Evolutionary conservation across 129 eudicot genomes (phyloP).

Genomic region (Silybum marianum): DNA sequence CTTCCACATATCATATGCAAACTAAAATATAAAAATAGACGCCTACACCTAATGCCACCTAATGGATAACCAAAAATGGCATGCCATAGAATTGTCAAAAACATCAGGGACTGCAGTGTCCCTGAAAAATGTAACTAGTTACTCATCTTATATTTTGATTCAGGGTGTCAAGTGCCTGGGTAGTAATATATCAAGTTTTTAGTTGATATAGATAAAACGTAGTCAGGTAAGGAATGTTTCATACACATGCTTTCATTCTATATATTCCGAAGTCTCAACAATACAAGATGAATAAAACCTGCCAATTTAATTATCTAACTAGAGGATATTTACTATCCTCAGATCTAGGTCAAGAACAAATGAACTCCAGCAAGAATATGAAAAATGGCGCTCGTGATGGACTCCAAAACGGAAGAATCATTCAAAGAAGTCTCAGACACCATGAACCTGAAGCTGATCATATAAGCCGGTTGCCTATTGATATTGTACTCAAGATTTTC

Average conservation of each 20-base stretch:
- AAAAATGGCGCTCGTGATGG: not conserved
- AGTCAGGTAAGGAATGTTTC: not conserved
- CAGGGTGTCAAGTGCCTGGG: not conserved
- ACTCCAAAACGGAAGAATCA: not conserved
- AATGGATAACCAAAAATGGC: not conserved
- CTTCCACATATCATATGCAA: not conserved
- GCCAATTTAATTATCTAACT: not conserved
- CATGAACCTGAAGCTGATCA: not conserved
- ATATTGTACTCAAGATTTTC: conserved; percentile 15
- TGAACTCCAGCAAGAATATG: not conserved
- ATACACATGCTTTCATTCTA: not conserved
- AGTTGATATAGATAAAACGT: not conserved
- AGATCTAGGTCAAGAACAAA: not conserved
- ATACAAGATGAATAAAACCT: not conserved
- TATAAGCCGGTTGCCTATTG: not conserved
- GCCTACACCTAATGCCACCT: not conserved
- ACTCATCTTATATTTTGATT: not conserved
- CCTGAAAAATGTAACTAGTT: not conserved
- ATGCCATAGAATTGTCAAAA: not conserved
- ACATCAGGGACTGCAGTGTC: not conserved
- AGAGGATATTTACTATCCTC: not conserved
- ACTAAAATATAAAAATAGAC: not conserved
- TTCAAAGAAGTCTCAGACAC: not conserved
- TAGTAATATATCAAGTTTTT: not conserved
- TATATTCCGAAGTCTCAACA: no score